Evolutionary conservation across 1,284 basidiomycete species (phyloP).

Genomic region (Bjerkandera adusta): DNA sequence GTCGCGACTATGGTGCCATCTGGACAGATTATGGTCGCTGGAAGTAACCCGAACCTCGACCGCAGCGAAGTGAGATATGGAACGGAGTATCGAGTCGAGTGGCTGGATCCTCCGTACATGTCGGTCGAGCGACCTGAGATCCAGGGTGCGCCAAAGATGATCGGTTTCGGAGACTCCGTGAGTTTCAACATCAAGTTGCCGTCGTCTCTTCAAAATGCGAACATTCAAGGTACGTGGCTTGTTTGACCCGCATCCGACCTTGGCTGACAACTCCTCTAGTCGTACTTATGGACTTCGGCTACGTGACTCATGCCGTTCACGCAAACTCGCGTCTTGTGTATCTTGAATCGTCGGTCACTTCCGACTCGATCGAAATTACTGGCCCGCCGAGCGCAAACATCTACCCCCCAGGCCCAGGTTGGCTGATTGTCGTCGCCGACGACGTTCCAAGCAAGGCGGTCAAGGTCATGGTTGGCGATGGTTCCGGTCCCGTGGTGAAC

Average conservation of each 20-base stretch:
- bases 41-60: conserved; percentile 83
- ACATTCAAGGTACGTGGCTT: conserved; percentile 35
- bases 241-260: too few species aligned
- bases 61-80: conserved; percentile 65
- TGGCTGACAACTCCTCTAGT: conserved; percentile 37
- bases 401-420: conserved; percentile 82
- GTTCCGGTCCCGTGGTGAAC: conserved; percentile 56
- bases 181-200: conserved; percentile 41
- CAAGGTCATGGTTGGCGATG: conserved; percentile 72
- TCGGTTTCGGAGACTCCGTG: conserved; percentile 47
- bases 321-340: conserved; percentile 78
- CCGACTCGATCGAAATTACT: conserved; percentile 42
- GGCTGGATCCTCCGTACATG: conserved; percentile 75
- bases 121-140: conserved; percentile 51
- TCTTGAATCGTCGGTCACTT: conserved; percentile 39
- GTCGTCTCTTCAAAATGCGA: conserved; percentile 18
- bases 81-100: conserved; percentile 82
- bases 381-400: conserved; percentile 63
- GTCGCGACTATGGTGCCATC: conserved; percentile 70
- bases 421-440: conserved; percentile 68
- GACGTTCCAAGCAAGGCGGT: conserved; percentile 67
- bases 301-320: conserved; percentile 76
- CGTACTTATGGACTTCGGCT: conserved; percentile 78
- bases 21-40: conserved; percentile 74
- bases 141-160: conserved; percentile 32